Evolutionary conservation across 331 rosid genomes (phyloP), one percentile per base, ranked within the genome.

Genomic region (Prunus yedoensis): DNA sequence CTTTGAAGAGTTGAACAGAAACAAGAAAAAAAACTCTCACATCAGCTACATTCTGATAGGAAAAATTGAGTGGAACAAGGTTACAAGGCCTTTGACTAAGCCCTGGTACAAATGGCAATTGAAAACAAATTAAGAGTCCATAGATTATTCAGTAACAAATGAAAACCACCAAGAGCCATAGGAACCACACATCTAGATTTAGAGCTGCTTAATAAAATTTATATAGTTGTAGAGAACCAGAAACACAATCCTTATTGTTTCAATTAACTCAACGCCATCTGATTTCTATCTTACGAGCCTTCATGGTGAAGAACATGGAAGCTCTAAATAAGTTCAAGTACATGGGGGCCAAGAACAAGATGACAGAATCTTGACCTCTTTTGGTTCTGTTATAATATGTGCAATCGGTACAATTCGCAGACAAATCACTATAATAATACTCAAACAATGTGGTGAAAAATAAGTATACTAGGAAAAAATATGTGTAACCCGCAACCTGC

Each of bases 251-350:
- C 53, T 28, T 10, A 82, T 43, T 27, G 70, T 59, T 38, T 47
- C 12, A 60, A 47, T 74, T 47, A 74, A 65, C 74, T 77, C 51
- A 50, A 69, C 47, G 71, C 69, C 74, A 68, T 78, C 71, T 54
- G 49, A 78, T 78, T 75, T 78, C 65, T 28, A 63, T 70, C 70
- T 73, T n/a, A 59, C 7, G 10, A 62, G 6, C 63, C 43, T 45
- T 27, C 43, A 45, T 4, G 46, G 23, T 27, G 63, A 21, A 61
- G 63, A 21, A 17, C 56, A 72, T 28, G 11, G 21, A 47, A 59
- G 41, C 75, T 77, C 63, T 43, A 60, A 32, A 60, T 50, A 50
- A 32, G 47, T 21, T 70, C 76, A 20, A 35, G 80, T 54, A 35
- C 65, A 72, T 20, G 65, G 21, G n/a, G 28, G 18, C 54, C 17